Evolutionary conservation across 345 rosid genomes (phyloP), one percentile per base, ranked within the genome.

Genomic region (Acer campestre): DNA sequence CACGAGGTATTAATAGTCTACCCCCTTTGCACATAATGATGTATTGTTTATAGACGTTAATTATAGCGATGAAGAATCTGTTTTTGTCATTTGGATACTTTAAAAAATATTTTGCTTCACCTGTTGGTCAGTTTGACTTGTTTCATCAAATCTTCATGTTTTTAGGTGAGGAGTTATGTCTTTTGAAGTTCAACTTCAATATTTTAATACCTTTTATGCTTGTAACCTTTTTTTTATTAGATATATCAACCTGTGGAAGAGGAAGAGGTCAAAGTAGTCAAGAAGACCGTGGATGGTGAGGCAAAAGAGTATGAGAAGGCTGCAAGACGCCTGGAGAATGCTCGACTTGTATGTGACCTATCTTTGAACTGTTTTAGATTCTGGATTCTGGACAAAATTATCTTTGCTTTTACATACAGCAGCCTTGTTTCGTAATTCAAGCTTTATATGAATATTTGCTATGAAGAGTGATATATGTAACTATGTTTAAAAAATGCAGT

Each of bases 301-400:
- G 77, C 82, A 13, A 92, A 86, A 68, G 95, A 90, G 77, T 89
- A 88, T 80, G 92, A 94, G 80, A 84, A 82, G 75, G 98, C 99
- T 9, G 98, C 98, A 17, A 92, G 85, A 74, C 94, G 94, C 63
- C 73, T 96, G 8, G 87, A 80, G 12, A 88, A 83, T 83, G 81
- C 93, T 58, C 84, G 40, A 46, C 85, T 96, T 93, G 99, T 96
- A 70, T 74, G 89, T 88, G 16, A 11, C 49, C 72, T 82, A 18
- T 75, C 76, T 73, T 67, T 70, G 44, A 77, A 70, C 27, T 42
- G 31, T 48, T 71, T 67, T 35, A 29, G 27, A 25, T 67, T 67
- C 4, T 25, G 38, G 38, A 35, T 1, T 67, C 4, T 35, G 38
- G 38, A 35, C 4, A 51, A 12, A 46, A 11, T 22, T 10, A 17